Evolutionary conservation across 352 stramenopile species (phyloP), one percentile per base, ranked within the genome.

Genomic region (Phytopythium montanum): DNA sequence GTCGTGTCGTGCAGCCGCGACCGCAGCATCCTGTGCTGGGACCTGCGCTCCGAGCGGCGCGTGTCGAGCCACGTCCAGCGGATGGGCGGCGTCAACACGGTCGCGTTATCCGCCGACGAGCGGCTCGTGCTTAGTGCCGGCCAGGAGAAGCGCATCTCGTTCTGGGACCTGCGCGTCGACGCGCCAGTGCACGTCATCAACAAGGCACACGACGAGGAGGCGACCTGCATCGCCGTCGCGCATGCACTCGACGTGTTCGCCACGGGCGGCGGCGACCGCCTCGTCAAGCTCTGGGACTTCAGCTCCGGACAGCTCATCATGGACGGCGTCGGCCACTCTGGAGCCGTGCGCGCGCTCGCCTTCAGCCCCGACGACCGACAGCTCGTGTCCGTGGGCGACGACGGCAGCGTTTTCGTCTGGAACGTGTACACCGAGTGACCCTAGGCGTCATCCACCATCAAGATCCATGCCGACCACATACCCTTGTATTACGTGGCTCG

Each of bases 351-450:
- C 25, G 68, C 72, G n/a, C 61, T 97, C 0, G 79, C 73, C 1
- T 97, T 98, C 65, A 96, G 85, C 57, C 81, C 89, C 3, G 90
- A 98, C 63, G 93, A 98, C 59, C 80, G 87, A 45, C 93, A 98
- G 66, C 83, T 98, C 39, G 74, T 97, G 19, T 94, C 79, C 0
- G 88, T 97, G 5, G 93, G 93, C 42, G 86, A 96, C 28, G 93
- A 98, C 61, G 91, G 92, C 53, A 85, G 86, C 68, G 80, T 98
- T 34, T 95, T 98, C 57, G 70, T 98, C 51, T 98, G 90, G 90
- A 97, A 97, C 60, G 68, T 97, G 39, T 97, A 94, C 69, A 82
- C 73, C 14, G 66, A 76, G 25, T 73, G 50, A 51, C 39, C 59
- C 26, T 29, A 10, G 29, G 41, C 54, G 12, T 2, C n/a, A 49